These are phyloP conservation scores for Penicillium digitatum DNA, from an alignment of 2,329 filamentous ascomycete species.

Conservation along the genomic window DNA sequence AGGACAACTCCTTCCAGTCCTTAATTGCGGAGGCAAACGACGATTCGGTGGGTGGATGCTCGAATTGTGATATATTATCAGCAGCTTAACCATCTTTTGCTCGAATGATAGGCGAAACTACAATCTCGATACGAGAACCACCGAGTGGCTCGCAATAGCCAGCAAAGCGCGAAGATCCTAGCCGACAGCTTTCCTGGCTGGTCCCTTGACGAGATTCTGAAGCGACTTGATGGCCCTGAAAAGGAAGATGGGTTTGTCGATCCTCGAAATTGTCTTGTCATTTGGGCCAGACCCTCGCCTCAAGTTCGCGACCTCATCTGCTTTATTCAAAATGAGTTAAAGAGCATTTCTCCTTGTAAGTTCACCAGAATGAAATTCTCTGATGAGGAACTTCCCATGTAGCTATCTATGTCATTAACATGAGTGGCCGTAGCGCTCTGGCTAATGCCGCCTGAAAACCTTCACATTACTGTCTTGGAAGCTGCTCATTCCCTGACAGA, in stretches of 20 bases:
- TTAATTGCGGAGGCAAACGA: constrained; percentile 14
- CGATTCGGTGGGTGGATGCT: constrained; percentile 10
- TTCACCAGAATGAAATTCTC: constrained; percentile 9
- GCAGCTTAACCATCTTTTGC: neutral
- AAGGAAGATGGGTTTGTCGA: constrained; percentile 69
- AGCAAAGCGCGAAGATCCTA: constrained; percentile 71
- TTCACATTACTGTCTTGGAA: constrained; percentile 81
- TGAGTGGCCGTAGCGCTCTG: constrained; percentile 58
- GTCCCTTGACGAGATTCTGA: constrained; percentile 67
- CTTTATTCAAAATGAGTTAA: constrained; percentile 63
- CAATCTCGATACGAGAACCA: constrained; percentile 68
- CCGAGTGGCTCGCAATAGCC: constrained; percentile 66
- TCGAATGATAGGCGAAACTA: constrained; percentile 46
- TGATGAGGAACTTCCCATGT: neutral
- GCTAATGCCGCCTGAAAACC: constrained; percentile 74
- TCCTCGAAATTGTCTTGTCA: constrained; percentile 72
- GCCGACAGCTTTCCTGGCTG: constrained; percentile 61
- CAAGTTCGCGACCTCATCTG: constrained; percentile 63
- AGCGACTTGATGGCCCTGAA: constrained; percentile 60
- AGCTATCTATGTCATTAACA: neutral
- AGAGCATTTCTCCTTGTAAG: constrained; percentile 65
- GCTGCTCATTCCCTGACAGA: constrained; percentile 73
- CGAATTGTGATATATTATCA: neutral
- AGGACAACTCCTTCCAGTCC: constrained; percentile 20
- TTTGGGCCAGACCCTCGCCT: constrained; percentile 77